These are phyloP conservation scores for Tagetes erecta DNA, from an alignment of 129 eudicot species.

Conservation along the genomic window DNA sequence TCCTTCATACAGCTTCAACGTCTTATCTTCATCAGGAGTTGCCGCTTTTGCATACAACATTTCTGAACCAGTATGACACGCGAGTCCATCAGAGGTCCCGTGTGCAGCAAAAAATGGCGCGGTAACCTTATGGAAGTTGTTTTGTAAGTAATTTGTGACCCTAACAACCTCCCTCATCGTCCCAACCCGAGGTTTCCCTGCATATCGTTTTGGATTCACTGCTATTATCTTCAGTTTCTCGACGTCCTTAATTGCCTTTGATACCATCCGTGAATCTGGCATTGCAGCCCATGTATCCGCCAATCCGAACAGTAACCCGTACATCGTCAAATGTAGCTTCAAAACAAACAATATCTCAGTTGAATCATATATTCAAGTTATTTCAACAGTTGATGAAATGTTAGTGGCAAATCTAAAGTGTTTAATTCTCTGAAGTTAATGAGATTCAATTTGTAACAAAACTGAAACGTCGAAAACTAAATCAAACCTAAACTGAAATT, in stretches of 20 bases:
- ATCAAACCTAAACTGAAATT: too few relatives aligned
- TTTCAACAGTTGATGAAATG: too few relatives aligned
- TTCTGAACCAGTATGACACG: conserved; percentile 55
- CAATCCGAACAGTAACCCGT: conserved; percentile 69
- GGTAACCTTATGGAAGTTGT: conserved; percentile 60
- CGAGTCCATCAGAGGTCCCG: conserved; percentile 70
- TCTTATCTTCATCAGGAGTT: conserved; percentile 49
- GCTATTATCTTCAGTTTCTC: conserved; percentile 69
- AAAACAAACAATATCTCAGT: not conserved
- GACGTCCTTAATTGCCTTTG: conserved; percentile 61
- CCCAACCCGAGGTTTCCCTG: conserved; percentile 75
- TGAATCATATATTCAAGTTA: not conserved
- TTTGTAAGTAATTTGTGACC: conserved; percentile 58
- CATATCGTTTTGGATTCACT: conserved; percentile 67
- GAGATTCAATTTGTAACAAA: too few relatives aligned
- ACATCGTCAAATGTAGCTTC: conserved; percentile 58
- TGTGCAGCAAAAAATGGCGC: conserved; percentile 62
- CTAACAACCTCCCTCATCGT: conserved; percentile 79
- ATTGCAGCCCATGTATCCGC: conserved; percentile 94
- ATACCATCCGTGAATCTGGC: conserved; percentile 75
- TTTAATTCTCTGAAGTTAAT: too few relatives aligned
- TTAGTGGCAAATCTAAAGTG: too few relatives aligned
- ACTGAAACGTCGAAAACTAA: too few relatives aligned
- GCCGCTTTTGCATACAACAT: conserved; percentile 73
- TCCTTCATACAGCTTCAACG: conserved; percentile 73